phyloP scores from a whole-genome alignment of 2,329 filamentous ascomycete genomes.

The Elsinoe ampelina region DNA sequence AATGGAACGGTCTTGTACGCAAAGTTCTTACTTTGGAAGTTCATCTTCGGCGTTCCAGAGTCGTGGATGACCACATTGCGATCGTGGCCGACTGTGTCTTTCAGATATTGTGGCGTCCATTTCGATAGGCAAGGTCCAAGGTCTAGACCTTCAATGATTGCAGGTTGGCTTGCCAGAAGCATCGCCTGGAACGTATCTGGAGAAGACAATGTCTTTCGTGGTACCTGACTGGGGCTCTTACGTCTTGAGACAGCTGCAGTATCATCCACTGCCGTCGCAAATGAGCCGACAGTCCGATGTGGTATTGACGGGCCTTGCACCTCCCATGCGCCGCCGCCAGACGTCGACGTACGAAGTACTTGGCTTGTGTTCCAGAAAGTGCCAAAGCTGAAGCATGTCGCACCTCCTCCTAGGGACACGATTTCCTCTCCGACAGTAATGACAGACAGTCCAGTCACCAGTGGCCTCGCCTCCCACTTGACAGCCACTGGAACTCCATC shows the following conservation, averaged over 20 bases:
- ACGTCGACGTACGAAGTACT: conserved; percentile 17
- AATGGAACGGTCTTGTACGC: conserved; percentile 61
- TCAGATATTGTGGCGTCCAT: conserved; percentile 64
- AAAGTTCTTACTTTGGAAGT: conserved; percentile 79
- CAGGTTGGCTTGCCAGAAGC: conserved; percentile 49
- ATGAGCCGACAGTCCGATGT: not conserved
- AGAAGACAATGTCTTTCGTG: not conserved
- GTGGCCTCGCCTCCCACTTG: conserved; percentile 41
- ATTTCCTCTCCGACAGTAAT: conserved; percentile 42
- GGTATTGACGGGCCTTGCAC: not conserved
- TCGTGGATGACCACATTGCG: conserved; percentile 68
- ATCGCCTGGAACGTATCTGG: conserved; percentile 49
- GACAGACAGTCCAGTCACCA: conserved; percentile 61
- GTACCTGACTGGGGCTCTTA: not conserved
- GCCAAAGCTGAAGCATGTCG: conserved; percentile 85
- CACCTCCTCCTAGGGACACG: conserved; percentile 66
- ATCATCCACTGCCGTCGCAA: no score
- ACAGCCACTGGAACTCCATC: not conserved
- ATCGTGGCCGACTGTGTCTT: conserved; percentile 49
- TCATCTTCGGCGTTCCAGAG: conserved; percentile 57
- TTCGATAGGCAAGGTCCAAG: conserved; percentile 57
- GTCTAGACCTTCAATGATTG: conserved; percentile 55
- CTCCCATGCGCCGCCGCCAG: not conserved
- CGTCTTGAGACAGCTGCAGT: no score
- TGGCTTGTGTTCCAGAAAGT: conserved; percentile 67